Base-by-base conservation (phyloP, 192 early-diverging fungal species). In the Podila minutissima region DNA sequence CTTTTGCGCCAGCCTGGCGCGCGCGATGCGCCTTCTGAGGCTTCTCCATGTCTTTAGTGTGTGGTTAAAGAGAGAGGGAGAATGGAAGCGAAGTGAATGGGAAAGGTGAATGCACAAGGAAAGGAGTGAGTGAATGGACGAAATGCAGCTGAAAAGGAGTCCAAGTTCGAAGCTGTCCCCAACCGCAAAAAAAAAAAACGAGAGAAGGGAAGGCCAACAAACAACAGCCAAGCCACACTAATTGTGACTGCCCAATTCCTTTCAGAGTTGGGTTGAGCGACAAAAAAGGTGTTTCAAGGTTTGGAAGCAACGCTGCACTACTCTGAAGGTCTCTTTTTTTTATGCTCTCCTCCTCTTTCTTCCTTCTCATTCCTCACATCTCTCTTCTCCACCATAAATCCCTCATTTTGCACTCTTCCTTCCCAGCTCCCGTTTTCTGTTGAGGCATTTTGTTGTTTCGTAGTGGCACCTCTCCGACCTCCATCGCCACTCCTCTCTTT, bases 11-110 rank as follows among this genome's bases (percentile, higher is more conserved):
- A 17, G 93, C 83, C 83, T 95, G 92, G 66, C 88, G 90, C 72
- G 90, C 88, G 68, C 93, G 75, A 85, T 98, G 96, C 53, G 94
- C 82, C 87, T 97, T 99, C 74, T 95, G 90, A 38, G 77, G 77
- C 24, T 71, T 32, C 15, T 81, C 77, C 71, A 73, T 73, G 66
- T 31, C 59, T 33, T n/a, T 72, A 53, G 62, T 46, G 65, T 17
- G 64, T 20, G 41, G 64, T 69, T 41, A 55, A 46, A 53, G 57
- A 26, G 57, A 68, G 37, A 59, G 57, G 22, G 32, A 24, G 28
- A 31, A 57, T 57, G 66, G 53, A 29, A 57, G 32, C 19, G 31
- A 55, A 24, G 53, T 24, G 59, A 29, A 17, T 46, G 31, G 22
- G 59, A 31, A 24, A 3, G 37, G 31, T 48, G 62, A 31, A 35